Conservation (phyloP, 805 yeast species). For the Lipomyces sp. region DNA sequence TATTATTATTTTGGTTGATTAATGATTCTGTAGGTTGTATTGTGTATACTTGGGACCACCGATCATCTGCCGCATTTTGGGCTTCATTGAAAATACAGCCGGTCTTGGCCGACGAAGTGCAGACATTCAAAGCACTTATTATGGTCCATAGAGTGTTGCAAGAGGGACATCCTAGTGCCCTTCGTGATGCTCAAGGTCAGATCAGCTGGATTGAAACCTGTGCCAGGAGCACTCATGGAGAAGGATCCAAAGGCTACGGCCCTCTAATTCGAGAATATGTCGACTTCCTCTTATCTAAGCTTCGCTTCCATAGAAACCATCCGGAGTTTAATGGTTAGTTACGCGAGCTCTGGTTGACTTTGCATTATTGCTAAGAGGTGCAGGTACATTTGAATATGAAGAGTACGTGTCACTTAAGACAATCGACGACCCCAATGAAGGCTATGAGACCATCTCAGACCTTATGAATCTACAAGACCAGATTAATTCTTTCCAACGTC, state of each 20-base stretch:
- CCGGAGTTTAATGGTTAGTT: slow-evolving; percentile 79
- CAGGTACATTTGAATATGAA: slow-evolving; percentile 82
- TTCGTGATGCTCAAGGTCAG: slow-evolving; percentile 79
- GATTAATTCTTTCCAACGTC: slow-evolving; percentile 75
- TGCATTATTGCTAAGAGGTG: neutral
- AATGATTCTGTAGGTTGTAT: slow-evolving; percentile 47
- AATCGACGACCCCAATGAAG: slow-evolving; percentile 93
- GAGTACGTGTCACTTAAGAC: slow-evolving; percentile 87
- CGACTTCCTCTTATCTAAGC: slow-evolving; percentile 67
- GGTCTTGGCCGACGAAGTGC: slow-evolving; percentile 78
- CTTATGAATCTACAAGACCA: slow-evolving; percentile 84
- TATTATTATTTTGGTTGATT: neutral
- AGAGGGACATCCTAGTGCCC: slow-evolving; percentile 91
- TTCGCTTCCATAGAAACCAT: slow-evolving; percentile 80
- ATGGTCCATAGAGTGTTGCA: slow-evolving; percentile 90
- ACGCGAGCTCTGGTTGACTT: neutral
- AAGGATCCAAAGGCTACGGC: slow-evolving; percentile 60
- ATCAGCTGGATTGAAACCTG: slow-evolving; percentile 77
- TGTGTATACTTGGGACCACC: slow-evolving; percentile 95
- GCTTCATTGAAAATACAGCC: slow-evolving; percentile 79
- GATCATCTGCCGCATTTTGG: slow-evolving; percentile 83
- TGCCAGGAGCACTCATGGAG: slow-evolving; percentile 55
- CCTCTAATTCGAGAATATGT: slow-evolving; percentile 79
- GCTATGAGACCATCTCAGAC: slow-evolving; percentile 79
- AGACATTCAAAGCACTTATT: slow-evolving; percentile 82